phyloP scores from a whole-genome alignment of 2,329 filamentous ascomycete species.

The Hypoxylon sp. region DNA sequence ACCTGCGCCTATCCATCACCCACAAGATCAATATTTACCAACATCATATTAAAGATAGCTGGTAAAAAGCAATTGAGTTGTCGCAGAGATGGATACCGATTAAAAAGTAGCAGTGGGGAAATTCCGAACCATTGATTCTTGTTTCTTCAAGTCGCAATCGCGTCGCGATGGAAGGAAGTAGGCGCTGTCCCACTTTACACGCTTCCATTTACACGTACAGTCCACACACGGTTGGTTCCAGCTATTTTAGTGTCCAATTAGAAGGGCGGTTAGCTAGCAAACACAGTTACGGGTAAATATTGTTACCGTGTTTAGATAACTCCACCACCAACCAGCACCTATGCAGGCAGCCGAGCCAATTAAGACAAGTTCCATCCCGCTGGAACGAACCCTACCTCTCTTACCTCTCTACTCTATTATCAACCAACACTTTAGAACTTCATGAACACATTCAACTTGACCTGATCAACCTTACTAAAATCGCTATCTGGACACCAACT shows the following conservation, averaged over 20 bases:
- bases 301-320: neutral
- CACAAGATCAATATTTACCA: constrained; percentile 8
- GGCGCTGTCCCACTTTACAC: neutral
- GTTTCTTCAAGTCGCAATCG: neutral
- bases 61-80: neutral
- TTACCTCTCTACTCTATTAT: neutral
- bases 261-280: neutral
- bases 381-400: neutral
- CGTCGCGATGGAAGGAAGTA: neutral
- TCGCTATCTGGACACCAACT: no score
- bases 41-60: constrained; percentile 25
- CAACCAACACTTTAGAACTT: no score
- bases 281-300: neutral
- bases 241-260: neutral
- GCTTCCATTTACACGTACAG: neutral
- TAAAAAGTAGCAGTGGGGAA: neutral
- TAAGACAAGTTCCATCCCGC: neutral
- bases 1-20: constrained; percentile 20
- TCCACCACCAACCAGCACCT: neutral
- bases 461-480: no score
- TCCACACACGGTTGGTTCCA: neutral
- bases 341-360: neutral
- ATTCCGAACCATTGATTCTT: neutral
- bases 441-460: no score
- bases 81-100: neutral